Conservation (phyloP, 768 basidiomycete genomes). For the Lentinula lateritia region DNA sequence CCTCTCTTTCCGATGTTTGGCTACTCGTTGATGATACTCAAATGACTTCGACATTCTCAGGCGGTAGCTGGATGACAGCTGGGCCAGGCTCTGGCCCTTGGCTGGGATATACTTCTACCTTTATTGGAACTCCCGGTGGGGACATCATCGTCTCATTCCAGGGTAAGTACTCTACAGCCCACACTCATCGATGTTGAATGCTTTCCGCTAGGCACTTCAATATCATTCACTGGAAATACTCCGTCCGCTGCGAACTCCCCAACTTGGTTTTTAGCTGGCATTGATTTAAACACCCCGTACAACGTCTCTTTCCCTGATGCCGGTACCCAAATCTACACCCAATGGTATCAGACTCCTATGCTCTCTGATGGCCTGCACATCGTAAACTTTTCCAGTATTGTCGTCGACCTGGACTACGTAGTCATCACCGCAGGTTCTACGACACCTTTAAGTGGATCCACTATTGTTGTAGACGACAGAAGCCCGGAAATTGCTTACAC, state of each 20-base stretch:
- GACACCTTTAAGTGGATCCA: not conserved
- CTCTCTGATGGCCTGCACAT: not conserved
- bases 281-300: not conserved
- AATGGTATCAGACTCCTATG: not conserved
- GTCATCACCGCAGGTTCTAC: not conserved
- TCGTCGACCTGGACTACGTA: not conserved
- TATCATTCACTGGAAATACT: constrained; percentile 1
- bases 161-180: not conserved
- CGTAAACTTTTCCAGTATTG: not conserved
- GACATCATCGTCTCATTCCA: not conserved
- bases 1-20: not conserved
- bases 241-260: not conserved
- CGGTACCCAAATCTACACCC: not conserved
- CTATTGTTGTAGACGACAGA: not conserved
- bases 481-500: not conserved
- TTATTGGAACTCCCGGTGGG: not conserved
- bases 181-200: not conserved
- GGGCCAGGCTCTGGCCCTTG: not conserved
- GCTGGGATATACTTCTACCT: not conserved
- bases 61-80: not conserved
- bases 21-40: not conserved
- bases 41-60: not conserved
- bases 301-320: not conserved
- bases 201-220: not conserved
- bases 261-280: not conserved